A percentile compares a stretch with the other conserved stretches of the same genome.
phyloP scores from a whole-genome alignment of 768 basidiomycete genomes.

The Lactarius indigo region DNA sequence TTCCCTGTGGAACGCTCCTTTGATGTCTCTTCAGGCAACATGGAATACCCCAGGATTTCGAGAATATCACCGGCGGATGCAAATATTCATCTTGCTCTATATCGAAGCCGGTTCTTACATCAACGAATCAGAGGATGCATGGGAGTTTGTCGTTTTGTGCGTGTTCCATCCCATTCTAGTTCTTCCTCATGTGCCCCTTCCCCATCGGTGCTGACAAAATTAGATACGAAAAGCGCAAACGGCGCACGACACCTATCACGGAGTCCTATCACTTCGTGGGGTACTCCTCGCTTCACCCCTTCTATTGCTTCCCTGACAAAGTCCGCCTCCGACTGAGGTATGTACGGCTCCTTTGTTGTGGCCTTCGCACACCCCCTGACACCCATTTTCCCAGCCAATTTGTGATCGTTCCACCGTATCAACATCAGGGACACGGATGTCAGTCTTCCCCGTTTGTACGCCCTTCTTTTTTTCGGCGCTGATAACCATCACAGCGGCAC shows the following conservation, averaged over 20 bases:
- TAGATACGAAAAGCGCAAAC: slow-evolving; percentile 83
- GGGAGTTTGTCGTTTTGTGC: slow-evolving; percentile 90
- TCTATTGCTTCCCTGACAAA: slow-evolving; percentile 93
- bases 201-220: not conserved
- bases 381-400: slow-evolving; percentile 65
- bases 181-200: not conserved
- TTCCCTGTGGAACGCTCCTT: not conserved
- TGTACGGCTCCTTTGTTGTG: slow-evolving; percentile 20
- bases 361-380: not conserved
- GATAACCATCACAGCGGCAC: slow-evolving; percentile 53
- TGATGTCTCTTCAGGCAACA: slow-evolving; percentile 51
- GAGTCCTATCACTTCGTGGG: slow-evolving; percentile 88
- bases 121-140: slow-evolving; percentile 86
- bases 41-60: slow-evolving; percentile 85
- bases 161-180: slow-evolving; percentile 31
- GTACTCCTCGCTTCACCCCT: slow-evolving; percentile 92
- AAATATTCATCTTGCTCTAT: slow-evolving; percentile 89
- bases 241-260: slow-evolving; percentile 45
- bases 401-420: slow-evolving; percentile 87
- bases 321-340: slow-evolving; percentile 85
- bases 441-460: slow-evolving; percentile 32
- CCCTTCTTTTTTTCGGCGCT: not conserved
- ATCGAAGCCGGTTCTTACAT: slow-evolving; percentile 97
- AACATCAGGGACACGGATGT: slow-evolving; percentile 90
- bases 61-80: slow-evolving; percentile 90